Percentiles rank a stretch among this genome's conserved stretches.
phyloP scores from a whole-genome alignment of 768 basidiomycete species.

The Lentinula raphanica region DNA sequence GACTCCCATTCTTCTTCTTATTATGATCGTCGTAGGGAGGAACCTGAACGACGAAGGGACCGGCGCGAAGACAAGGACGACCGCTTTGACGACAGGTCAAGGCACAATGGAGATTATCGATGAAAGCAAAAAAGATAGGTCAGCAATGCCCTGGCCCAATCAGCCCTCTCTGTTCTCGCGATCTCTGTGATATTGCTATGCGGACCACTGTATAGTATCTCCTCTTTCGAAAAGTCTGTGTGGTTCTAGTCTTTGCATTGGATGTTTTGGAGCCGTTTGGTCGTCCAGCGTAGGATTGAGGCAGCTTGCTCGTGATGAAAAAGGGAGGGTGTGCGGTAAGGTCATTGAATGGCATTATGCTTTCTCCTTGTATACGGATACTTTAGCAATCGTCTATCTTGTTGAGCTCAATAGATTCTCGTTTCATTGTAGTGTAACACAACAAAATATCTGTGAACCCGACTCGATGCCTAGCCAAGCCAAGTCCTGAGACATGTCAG shows the following conservation, averaged over 20 bases:
- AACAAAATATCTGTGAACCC: slow-evolving; percentile 27
- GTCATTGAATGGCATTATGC: not conserved
- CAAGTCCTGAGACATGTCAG: slow-evolving; percentile 46
- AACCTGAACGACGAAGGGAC: slow-evolving; percentile 62
- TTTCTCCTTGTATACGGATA: not conserved
- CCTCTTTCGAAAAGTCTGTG: not conserved
- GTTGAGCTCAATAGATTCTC: too few relatives aligned
- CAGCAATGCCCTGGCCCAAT: not conserved
- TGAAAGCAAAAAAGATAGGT: slow-evolving; percentile 30
- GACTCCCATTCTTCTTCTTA: slow-evolving; percentile 81
- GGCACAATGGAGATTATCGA: slow-evolving; percentile 80
- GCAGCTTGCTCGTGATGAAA: not conserved
- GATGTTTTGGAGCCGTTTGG: not conserved
- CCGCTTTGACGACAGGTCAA: slow-evolving; percentile 72
- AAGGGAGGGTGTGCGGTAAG: not conserved
- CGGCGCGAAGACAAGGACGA: slow-evolving; percentile 84
- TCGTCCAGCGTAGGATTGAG: not conserved
- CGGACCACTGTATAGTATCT: not conserved
- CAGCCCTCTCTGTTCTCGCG: slow-evolving; percentile 20
- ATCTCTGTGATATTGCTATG: slow-evolving; percentile 41
- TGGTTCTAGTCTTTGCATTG: not conserved
- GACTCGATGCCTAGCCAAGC: slow-evolving; percentile 73
- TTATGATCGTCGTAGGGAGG: slow-evolving; percentile 86
- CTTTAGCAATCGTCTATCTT: not conserved
- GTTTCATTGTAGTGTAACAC: slow-evolving; percentile 11